Base-by-base conservation (phyloP, 352 stramenopile genomes). In the Pythium myriotylum region DNA sequence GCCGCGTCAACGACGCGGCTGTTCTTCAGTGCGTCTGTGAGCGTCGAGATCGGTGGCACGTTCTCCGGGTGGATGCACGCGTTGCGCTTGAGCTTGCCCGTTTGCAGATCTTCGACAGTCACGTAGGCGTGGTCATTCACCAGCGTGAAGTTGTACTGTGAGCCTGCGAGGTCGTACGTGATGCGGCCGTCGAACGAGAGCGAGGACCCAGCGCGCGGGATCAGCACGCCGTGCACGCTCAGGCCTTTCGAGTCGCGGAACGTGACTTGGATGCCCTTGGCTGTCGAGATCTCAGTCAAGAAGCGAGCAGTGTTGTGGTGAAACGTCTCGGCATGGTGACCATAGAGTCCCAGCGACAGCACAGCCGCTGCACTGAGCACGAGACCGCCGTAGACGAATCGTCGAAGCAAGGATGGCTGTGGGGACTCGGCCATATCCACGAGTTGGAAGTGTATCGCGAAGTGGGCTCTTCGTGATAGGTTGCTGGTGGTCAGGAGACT, bases 71-170 rank as follows among this genome's bases (percentile, higher is more conserved):
- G 35, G 29, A 76, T 37, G 23, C 68, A 76, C 5, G 52, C 58
- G n/a, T 43, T 63, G 48, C 47, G 51, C 8, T 47, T 50, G 45
- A 76, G 19, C 23, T 55, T 27, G 23, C 59, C 49, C 0, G 64
- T 62, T 8, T 22, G 14, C 2, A 60, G 16, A 35, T 73, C 42
- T 17, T 65, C 47, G 1, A 65, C 51, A 2, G 68, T 73, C 41
- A 68, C 32, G 65, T 68, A 76, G n/a, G 52, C 68, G 6, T 51
- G 37, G 54, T 62, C 32, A 27, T 76, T 45, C 23, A 73, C 7
- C 16, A 76, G 32, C 46, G 68, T 76, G 46, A 73, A 76, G 56
- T 76, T 76, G 54, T 68, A 73, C 57, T 73, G 48, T 22, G 46
- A 17, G 54, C 54, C 53, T n/a, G 42, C 19, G 49, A 70, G 41